A percentile compares a stretch with the other conserved stretches of the same genome.
Conservation (phyloP, 139 green algal genomes). For the Closterium sp. region DNA sequence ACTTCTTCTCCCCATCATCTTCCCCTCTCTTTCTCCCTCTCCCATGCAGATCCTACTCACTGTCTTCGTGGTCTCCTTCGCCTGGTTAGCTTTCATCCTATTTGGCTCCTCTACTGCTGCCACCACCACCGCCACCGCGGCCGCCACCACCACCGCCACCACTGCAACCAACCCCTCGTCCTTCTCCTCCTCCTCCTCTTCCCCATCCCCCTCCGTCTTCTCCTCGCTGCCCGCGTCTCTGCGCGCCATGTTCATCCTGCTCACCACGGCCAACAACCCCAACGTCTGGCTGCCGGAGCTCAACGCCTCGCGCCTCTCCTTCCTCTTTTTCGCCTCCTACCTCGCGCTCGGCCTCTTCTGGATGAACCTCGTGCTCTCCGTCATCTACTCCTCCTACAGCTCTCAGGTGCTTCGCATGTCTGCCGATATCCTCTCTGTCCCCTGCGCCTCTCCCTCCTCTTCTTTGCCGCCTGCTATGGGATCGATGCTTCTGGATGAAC, state of each 20-base stretch:
- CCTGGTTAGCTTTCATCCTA: background rate
- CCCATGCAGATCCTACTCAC: background rate
- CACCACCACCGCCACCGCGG: background rate
- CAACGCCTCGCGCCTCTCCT: background rate
- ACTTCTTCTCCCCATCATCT: no score
- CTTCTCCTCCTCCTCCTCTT: no score
- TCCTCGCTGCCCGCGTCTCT: background rate
- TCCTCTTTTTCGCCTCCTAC: conserved; percentile 2
- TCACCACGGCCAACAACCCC: conserved; percentile 9
- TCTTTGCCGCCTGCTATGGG: background rate
- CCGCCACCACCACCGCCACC: background rate
- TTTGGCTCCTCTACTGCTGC: background rate
- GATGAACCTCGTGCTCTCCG: conserved; percentile 7
- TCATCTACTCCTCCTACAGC: background rate
- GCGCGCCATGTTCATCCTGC: background rate
- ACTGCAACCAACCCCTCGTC: background rate
- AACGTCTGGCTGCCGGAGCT: background rate
- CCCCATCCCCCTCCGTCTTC: background rate
- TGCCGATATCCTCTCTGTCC: no score
- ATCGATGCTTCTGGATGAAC: background rate
- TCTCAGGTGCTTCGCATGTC: background rate
- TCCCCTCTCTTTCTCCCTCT: background rate
- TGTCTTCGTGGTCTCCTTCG: background rate
- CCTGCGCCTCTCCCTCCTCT: background rate
- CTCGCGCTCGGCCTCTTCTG: background rate